Evolutionary conservation across 305 asterid species (phyloP), one percentile per base, ranked within the genome.

Genomic region (Fraxinus angustifolia): DNA sequence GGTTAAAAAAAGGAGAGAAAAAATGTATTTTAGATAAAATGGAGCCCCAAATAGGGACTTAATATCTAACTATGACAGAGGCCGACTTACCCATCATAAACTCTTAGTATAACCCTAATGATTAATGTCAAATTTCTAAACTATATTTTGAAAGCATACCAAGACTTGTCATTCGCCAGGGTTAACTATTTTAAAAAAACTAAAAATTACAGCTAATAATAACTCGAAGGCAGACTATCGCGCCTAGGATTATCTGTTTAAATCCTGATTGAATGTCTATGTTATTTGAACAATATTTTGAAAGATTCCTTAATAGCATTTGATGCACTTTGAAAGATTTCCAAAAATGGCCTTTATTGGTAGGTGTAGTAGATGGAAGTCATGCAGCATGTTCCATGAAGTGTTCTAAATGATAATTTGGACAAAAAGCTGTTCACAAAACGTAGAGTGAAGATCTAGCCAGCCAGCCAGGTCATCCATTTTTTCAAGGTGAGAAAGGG

Each of bases 401-500:
- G 28, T 62, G 28, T 8, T 23, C 71, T 8, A 23, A 21, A 23
- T 23, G 71, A 62, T 62, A 8, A 62, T 62, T 62, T 62, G 34
- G 34, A 62, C 34, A 62, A 62, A 21, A 21, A 62, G 2, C 31
- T 8, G 31, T 14, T 30, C 28, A 62, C 16, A 62, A 53, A 56
- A 56, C 8, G 3, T 17, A 28, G 2, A 56, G 28, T 6, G 28
- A 56, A 56, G 67, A 0, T 23, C 16, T 23, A 19, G 31, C 16
- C 71, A 62, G 11, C 30, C 30, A 28, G 30, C 30, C 30, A 28
- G 10, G 28, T 62, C 7, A 0, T 74, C 12, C 53, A 26, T 36
- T 72, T 50, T 45, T 78, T 58, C 75, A 71, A 78, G 71, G 36
- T 45, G 28, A 67, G 53, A 72, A 17, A 48, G 75, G 21, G 38